These are phyloP conservation scores for Pseudofabraea citricarpa DNA, from an alignment of 2,329 filamentous ascomycete genomes.

Conservation along the genomic window DNA sequence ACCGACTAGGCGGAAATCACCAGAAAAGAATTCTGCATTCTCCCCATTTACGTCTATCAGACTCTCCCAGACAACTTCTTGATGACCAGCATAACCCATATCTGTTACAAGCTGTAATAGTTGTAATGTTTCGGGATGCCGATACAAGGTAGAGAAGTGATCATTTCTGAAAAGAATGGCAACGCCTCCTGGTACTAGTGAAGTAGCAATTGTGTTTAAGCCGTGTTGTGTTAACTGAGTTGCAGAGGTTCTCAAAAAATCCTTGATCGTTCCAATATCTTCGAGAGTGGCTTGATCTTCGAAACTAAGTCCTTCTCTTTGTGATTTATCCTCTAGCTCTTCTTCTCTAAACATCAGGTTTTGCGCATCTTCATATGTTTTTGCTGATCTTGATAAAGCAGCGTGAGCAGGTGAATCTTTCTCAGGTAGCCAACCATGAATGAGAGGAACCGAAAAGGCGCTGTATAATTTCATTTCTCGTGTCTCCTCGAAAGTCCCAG, in stretches of 20 bases:
- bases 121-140: constrained; percentile 71
- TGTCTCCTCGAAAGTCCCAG: constrained; percentile 81
- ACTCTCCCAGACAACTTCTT: constrained; percentile 95
- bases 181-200: constrained; percentile 70
- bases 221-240: constrained; percentile 86
- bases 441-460: constrained; percentile 80
- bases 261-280: constrained; percentile 79
- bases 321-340: constrained; percentile 77
- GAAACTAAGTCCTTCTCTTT: constrained; percentile 54
- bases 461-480: constrained; percentile 86
- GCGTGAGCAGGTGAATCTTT: constrained; percentile 59
- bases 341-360: constrained; percentile 85
- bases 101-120: constrained; percentile 88
- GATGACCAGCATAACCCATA: constrained; percentile 79
- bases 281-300: constrained; percentile 77
- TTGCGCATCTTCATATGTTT: constrained; percentile 88
- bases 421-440: constrained; percentile 90
- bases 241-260: constrained; percentile 72
- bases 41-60: constrained; percentile 84
- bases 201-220: constrained; percentile 66
- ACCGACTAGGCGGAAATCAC: constrained; percentile 84
- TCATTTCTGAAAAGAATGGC: constrained; percentile 96
- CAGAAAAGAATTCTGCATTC: constrained; percentile 77
- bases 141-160: constrained; percentile 91
- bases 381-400: constrained; percentile 69